Base-by-base conservation (phyloP, 2,329 filamentous ascomycete genomes). In the Ophiostoma quercus region DNA sequence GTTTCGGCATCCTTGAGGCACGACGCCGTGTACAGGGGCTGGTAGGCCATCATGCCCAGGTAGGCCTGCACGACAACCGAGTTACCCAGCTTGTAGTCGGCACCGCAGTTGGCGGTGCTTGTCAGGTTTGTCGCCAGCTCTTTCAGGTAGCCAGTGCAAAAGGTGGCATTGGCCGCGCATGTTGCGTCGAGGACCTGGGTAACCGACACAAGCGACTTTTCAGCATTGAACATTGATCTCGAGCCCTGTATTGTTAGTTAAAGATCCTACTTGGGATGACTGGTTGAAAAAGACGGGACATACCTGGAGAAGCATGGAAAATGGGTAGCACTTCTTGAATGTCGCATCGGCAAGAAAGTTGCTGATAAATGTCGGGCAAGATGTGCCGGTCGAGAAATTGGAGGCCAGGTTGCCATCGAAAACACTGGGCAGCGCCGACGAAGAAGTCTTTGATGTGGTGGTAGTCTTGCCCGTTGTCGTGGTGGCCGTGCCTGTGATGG, bases 181-280 rank as follows among this genome's bases (percentile, higher is more conserved):
- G 92, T 87, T 19, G 87, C 86, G 74, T 97, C 91, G 68, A 99
- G 87, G 25, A 91, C 88, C 72, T 88, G 87, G 1, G 92, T 92
- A 71, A 94, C 90, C 74, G 85, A 84, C 67, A 91, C 83, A 47
- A 90, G 83, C 5, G 91, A 90, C 76, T 87, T 89, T 72, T 90
- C 85, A 22, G 89, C 89, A 70, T 92, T 82, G 82, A 98, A 98
- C 81, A 97, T 97, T 57, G 88, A 87, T 68, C 84, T 86, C 11
- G 94, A 97, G 72, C 91, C 92, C 88, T 96, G 77, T 25, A 62
- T 62, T 25, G 32, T 39, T 22, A 39, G 34, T 65, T 34, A n/a
- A 11, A 62, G 25, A n/a, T 34, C 12, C 4, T 9, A 7, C 16
- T 12, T 39, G 1, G 32, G 43, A 41, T 41, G 39, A 29, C 25